A percentile compares a stretch with the other conserved stretches of the same genome.
phyloP scores from a whole-genome alignment of 75 land plant genomes.

The Sequoiadendron giganteum region DNA sequence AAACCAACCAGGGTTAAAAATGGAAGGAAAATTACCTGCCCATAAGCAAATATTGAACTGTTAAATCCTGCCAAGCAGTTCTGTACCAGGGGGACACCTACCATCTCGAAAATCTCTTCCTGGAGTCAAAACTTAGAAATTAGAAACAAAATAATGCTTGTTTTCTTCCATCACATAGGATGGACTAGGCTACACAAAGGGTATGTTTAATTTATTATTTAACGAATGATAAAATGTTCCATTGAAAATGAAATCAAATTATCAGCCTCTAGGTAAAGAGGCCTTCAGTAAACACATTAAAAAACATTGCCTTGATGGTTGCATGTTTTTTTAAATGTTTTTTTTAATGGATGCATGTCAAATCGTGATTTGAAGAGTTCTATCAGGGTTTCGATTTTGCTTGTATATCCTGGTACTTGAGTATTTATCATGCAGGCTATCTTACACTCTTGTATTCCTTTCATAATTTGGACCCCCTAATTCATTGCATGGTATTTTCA shows the following conservation, averaged over 20 bases:
- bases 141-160: not conserved
- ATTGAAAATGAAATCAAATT: not conserved
- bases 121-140: slow-evolving; percentile 23
- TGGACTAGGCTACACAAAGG: not conserved
- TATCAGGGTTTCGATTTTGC: too few relatives aligned
- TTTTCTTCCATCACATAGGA: not conserved
- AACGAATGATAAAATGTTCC: not conserved
- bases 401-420: too few relatives aligned
- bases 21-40: slow-evolving; percentile 61
- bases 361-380: too few relatives aligned
- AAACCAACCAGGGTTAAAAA: not conserved
- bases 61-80: slow-evolving; percentile 90
- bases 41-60: slow-evolving; percentile 86
- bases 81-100: slow-evolving; percentile 82
- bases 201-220: not conserved
- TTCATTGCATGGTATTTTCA: too few relatives aligned
- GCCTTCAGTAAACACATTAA: not conserved
- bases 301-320: not conserved
- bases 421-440: too few relatives aligned
- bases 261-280: not conserved
- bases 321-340: too few relatives aligned
- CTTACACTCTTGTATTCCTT: too few relatives aligned
- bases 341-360: too few relatives aligned
- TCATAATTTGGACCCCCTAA: too few relatives aligned
- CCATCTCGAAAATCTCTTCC: slow-evolving; percentile 76